A percentile compares a stretch with the other conserved stretches of the same genome.
Conservation (phyloP, 2,329 filamentous ascomycete genomes). For the Trichoderma gracile region DNA sequence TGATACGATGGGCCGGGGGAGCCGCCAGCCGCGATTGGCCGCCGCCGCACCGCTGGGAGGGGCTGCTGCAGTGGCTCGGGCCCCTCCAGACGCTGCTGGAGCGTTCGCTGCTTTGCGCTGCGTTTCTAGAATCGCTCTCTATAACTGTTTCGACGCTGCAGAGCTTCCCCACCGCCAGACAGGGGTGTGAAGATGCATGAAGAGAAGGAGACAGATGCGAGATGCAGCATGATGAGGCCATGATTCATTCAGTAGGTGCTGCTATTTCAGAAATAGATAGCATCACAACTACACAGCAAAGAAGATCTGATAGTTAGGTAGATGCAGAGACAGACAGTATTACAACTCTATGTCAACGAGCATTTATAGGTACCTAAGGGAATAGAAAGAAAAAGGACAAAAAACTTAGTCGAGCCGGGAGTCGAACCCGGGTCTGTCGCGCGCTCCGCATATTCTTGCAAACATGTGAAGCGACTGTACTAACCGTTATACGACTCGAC, state of each 20-base stretch:
- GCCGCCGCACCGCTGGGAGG: background rate
- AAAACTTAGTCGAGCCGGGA: slow-evolving; percentile 49
- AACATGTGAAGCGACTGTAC: slow-evolving; percentile 17
- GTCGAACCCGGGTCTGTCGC: slow-evolving; percentile 43
- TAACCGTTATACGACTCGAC: slow-evolving; percentile 21
- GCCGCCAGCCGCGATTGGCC: background rate
- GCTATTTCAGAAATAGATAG: too few relatives aligned
- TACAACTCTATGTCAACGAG: too few relatives aligned
- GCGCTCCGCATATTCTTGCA: slow-evolving; percentile 9
- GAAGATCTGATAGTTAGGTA: too few relatives aligned
- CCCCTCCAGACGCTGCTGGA: slow-evolving; percentile 8
- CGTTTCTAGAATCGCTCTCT: slow-evolving; percentile 5
- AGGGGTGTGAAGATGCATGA: too few relatives aligned
- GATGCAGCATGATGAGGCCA: too few relatives aligned
- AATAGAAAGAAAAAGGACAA: background rate
- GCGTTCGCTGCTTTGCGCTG: slow-evolving; percentile 11
- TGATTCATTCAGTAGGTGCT: too few relatives aligned
- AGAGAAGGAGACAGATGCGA: too few relatives aligned
- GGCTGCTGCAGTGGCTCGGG: background rate
- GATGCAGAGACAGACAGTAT: too few relatives aligned
- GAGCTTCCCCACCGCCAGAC: too few relatives aligned
- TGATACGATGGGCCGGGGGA: background rate
- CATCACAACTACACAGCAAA: too few relatives aligned
- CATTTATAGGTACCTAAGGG: too few relatives aligned
- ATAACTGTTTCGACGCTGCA: too few relatives aligned